These are phyloP conservation scores for Xylariaceae sp. DNA, from an alignment of 2,329 filamentous ascomycete species.

Conservation along the genomic window DNA sequence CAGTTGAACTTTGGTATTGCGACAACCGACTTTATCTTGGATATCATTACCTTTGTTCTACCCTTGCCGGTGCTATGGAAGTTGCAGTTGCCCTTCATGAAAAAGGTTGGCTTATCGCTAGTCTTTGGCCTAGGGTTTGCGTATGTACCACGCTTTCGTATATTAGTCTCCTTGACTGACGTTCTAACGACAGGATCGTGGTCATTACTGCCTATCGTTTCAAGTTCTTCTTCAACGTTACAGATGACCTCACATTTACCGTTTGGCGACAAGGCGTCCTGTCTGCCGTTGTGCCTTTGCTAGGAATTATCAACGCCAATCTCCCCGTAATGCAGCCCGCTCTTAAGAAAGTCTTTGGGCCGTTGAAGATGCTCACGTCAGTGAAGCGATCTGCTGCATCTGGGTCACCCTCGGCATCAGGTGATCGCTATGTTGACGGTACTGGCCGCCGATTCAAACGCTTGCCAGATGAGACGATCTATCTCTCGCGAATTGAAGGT, in stretches of 20 bases:
- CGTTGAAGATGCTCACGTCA: too few relatives aligned
- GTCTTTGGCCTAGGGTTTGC: constrained; percentile 22
- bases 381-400: too few relatives aligned
- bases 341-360: neutral
- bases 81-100: constrained; percentile 10
- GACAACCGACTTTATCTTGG: constrained; percentile 4
- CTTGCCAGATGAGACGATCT: too few relatives aligned
- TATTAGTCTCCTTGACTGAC: too few relatives aligned
- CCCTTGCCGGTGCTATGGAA: constrained; percentile 19
- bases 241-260: constrained; percentile 15
- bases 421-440: too few relatives aligned
- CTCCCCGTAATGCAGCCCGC: constrained; percentile 21
- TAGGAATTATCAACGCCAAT: constrained; percentile 27
- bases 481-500: too few relatives aligned
- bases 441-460: too few relatives aligned
- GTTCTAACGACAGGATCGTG: constrained; percentile 13
- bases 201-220: constrained; percentile 15
- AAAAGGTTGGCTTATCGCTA: constrained; percentile 14
- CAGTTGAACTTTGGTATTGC: constrained; percentile 5
- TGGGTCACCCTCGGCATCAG: too few relatives aligned
- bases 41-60: constrained; percentile 14
- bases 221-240: constrained; percentile 18
- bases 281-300: constrained; percentile 18
- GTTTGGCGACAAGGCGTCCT: constrained; percentile 14
- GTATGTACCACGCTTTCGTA: too few relatives aligned